Evolutionary conservation across 2,329 filamentous ascomycete genomes (phyloP).

Genomic region (Bisporella sp.): DNA sequence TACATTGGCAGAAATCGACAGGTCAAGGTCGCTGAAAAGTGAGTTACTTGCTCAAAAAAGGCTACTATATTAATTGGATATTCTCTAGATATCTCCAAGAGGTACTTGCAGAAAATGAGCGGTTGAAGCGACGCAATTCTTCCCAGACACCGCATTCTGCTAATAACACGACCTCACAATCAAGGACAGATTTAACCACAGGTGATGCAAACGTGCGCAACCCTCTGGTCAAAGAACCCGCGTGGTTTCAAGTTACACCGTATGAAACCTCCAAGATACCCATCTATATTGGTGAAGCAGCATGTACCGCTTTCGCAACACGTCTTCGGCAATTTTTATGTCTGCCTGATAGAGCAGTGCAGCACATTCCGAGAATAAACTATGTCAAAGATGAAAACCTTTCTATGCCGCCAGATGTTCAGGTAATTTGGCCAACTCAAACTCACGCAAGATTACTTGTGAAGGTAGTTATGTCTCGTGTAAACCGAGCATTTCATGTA

Average conservation of each 20-base stretch:
- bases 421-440: constrained; percentile 33
- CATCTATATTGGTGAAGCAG: constrained; percentile 31
- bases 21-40: not conserved
- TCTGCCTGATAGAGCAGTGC: constrained; percentile 11
- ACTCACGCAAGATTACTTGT: constrained; percentile 32
- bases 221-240: constrained; percentile 28
- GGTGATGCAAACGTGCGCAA: constrained; percentile 13
- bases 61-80: not conserved
- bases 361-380: constrained; percentile 29
- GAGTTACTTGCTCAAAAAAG: too few species aligned
- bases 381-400: constrained; percentile 16
- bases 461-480: constrained; percentile 35
- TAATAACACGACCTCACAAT: not conserved
- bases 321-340: constrained; percentile 28
- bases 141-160: too few species aligned
- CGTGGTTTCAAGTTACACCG: constrained; percentile 28
- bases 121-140: not conserved
- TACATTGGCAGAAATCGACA: not conserved
- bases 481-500: constrained; percentile 36
- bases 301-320: constrained; percentile 31
- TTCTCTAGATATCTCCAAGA: not conserved
- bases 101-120: not conserved
- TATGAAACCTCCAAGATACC: constrained; percentile 26
- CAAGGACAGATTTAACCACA: not conserved
- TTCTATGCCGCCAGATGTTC: constrained; percentile 19